phyloP scores from a whole-genome alignment of 768 basidiomycete species.

The Psilocybe azurescens region DNA sequence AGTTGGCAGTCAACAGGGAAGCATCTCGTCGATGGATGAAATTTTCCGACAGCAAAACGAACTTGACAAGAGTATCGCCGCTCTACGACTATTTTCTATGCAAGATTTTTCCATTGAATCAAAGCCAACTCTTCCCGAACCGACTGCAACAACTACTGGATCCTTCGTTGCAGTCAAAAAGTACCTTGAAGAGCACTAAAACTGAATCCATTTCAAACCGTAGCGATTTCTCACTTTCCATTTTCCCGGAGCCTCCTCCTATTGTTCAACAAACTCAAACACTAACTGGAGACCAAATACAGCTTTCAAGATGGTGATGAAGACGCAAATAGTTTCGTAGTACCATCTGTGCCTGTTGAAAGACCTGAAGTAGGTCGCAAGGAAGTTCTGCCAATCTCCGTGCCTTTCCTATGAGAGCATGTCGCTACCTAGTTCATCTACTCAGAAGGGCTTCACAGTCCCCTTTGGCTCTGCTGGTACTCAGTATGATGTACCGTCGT shows the following conservation, averaged over 20 bases:
- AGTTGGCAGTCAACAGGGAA: constrained; percentile 26
- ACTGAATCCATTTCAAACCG: constrained; percentile 40
- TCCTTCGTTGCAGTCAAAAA: constrained; percentile 19
- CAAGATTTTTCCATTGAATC: not conserved
- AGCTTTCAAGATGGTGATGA: not conserved
- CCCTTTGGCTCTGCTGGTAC: constrained; percentile 51
- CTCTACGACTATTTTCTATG: constrained; percentile 52
- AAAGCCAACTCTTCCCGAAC: not conserved
- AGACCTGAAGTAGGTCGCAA: not conserved
- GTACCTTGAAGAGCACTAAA: constrained; percentile 26
- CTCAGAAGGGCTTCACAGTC: constrained; percentile 16
- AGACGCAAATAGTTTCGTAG: no score
- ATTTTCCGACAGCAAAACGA: constrained; percentile 66
- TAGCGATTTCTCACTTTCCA: constrained; percentile 72
- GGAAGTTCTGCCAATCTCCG: constrained; percentile 7
- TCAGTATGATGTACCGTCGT: constrained; percentile 77
- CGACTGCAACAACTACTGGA: not conserved
- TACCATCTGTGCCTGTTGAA: not conserved
- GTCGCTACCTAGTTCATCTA: constrained; percentile 19
- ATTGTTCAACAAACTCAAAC: constrained; percentile 9
- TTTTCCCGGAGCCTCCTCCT: constrained; percentile 70
- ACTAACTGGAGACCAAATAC: constrained; percentile 7
- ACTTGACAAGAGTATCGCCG: constrained; percentile 68
- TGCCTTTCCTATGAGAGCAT: constrained; percentile 6
- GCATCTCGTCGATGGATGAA: constrained; percentile 49